These are phyloP conservation scores for Alloascoidea hylecoeti DNA, from an alignment of 805 yeast genomes.

Conservation along the genomic window DNA sequence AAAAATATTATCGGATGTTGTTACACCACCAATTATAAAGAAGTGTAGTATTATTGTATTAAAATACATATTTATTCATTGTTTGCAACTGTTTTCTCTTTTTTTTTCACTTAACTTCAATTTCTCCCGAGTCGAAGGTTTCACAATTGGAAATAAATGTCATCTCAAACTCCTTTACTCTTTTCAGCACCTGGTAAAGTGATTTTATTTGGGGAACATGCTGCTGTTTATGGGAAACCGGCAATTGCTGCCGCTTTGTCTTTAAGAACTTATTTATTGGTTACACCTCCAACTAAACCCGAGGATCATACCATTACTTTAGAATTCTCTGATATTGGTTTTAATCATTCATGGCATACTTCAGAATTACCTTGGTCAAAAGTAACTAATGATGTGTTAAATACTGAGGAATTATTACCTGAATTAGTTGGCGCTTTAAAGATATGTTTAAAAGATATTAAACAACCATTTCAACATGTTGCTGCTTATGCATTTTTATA, in stretches of 20 bases:
- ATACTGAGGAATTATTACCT: conserved; percentile 38
- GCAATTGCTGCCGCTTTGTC: conserved; percentile 94
- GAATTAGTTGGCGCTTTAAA: conserved; percentile 38
- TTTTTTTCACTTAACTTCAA: background rate
- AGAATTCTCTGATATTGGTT: conserved; percentile 74
- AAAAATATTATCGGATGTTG: no score
- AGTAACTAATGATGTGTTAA: conserved; percentile 16
- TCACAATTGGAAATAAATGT: conserved; percentile 10
- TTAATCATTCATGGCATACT: conserved; percentile 49
- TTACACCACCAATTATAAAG: no score
- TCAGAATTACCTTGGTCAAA: conserved; percentile 44
- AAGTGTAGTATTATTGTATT: background rate
- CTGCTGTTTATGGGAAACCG: conserved; percentile 87
- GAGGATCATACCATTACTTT: conserved; percentile 33
- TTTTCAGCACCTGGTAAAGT: conserved; percentile 96
- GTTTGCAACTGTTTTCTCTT: background rate
- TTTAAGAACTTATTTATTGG: conserved; percentile 68
- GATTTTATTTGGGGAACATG: conserved; percentile 91
- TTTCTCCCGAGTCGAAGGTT: background rate
- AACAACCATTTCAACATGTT: conserved; percentile 47
- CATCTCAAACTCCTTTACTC: no score
- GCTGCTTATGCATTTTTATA: conserved; percentile 81
- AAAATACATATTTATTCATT: background rate
- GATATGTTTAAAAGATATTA: conserved; percentile 27
- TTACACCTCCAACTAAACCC: conserved; percentile 20